Percentiles rank a stretch among this genome's conserved stretches.
Conservation (phyloP, 2,329 filamentous ascomycete species). For the Hymenoscyphus fructigenus region DNA sequence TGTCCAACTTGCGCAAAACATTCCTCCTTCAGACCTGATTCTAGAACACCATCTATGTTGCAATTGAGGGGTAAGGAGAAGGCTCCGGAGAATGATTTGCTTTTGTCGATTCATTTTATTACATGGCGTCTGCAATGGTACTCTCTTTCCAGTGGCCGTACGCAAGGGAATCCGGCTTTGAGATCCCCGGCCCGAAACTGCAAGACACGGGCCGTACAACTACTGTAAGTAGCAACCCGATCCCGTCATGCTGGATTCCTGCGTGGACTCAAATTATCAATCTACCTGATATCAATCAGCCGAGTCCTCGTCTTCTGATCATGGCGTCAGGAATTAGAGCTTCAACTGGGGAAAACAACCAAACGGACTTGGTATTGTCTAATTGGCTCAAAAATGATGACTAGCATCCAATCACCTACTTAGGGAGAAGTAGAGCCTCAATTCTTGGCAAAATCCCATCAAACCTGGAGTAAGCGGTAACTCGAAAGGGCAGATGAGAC, state of each 20-base stretch:
- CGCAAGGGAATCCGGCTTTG: neutral
- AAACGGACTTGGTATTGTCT: too few relatives aligned
- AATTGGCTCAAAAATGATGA: too few relatives aligned
- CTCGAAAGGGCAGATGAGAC: too few relatives aligned
- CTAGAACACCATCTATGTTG: neutral
- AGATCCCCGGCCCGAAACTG: neutral
- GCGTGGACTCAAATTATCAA: too few relatives aligned
- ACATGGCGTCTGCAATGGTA: conserved; percentile 1
- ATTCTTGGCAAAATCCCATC: too few relatives aligned
- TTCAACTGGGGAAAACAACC: too few relatives aligned
- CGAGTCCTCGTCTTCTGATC: neutral
- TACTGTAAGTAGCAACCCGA: neutral
- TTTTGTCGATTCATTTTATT: neutral
- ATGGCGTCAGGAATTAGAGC: too few relatives aligned
- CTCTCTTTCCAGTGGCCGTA: neutral
- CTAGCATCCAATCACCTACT: too few relatives aligned
- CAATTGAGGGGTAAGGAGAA: neutral
- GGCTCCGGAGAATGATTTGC: neutral
- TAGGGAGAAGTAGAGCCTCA: too few relatives aligned
- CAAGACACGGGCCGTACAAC: neutral
- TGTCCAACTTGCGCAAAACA: neutral
- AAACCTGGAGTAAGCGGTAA: too few relatives aligned
- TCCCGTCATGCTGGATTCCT: neutral
- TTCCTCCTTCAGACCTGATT: neutral
- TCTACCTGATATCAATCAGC: neutral